phyloP scores from a whole-genome alignment of 2,329 filamentous ascomycete genomes.

The Colletotrichum sansevieriae region DNA sequence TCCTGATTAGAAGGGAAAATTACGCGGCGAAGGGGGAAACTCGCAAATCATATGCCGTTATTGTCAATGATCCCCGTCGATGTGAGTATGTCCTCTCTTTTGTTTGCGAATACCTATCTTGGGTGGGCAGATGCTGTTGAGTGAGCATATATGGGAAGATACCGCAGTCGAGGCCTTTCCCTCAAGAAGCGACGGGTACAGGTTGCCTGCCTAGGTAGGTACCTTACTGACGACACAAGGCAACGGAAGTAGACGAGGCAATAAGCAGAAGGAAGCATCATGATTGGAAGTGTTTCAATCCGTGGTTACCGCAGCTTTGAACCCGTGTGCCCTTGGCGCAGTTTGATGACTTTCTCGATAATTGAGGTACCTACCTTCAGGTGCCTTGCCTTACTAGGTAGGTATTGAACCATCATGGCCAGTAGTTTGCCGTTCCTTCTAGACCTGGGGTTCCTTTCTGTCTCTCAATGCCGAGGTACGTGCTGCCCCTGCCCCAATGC shows the following conservation, averaged over 20 bases:
- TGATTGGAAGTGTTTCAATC: not conserved
- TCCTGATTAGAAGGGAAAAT: conserved; percentile 7
- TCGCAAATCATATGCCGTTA: not conserved
- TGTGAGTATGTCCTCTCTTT: not conserved
- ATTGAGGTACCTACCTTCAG: no score
- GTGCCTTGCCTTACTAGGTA: no score
- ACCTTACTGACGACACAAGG: no score
- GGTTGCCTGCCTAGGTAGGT: no score
- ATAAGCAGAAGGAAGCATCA: not conserved
- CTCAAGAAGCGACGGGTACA: no score
- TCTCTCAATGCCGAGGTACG: not conserved
- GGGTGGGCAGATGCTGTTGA: no score
- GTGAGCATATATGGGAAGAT: no score
- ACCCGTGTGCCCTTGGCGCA: not conserved
- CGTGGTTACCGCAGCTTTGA: conserved; percentile 5
- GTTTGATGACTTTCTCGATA: no score
- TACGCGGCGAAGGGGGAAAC: conserved; percentile 25
- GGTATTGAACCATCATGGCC: no score
- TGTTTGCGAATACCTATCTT: not conserved
- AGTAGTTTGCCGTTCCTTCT: not conserved
- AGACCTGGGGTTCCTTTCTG: not conserved
- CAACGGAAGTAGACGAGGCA: not conserved
- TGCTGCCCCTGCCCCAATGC: not conserved
- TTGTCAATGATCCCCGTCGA: not conserved
- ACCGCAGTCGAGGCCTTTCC: no score